These are phyloP conservation scores for Metroxylon sagu DNA, from an alignment of 176 grass and related monocot species.

Conservation along the genomic window DNA sequence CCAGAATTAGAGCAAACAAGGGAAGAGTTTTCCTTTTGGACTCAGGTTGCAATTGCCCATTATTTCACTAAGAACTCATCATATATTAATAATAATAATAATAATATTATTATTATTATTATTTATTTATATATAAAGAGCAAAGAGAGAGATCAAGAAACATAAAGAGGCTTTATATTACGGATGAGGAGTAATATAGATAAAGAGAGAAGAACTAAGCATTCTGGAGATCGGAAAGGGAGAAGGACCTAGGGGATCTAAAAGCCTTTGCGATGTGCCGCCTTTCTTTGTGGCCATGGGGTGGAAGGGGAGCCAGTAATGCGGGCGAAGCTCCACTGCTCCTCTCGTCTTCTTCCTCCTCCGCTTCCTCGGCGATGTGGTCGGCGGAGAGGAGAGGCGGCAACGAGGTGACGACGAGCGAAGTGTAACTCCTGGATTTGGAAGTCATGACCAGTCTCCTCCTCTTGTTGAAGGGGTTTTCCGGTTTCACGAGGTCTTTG, in stretches of 20 bases:
- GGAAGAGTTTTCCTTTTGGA: too few relatives aligned
- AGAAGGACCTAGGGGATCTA: slow-evolving; percentile 49
- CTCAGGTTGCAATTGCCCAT: too few relatives aligned
- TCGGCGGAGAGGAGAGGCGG: slow-evolving; percentile 40
- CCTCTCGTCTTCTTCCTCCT: slow-evolving; percentile 40
- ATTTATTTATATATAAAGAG: too few relatives aligned
- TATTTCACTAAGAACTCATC: too few relatives aligned
- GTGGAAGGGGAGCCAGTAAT: background rate
- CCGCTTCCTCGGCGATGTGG: slow-evolving; percentile 34
- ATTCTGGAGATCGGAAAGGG: slow-evolving; percentile 59
- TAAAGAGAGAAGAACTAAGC: background rate
- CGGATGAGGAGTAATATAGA: too few relatives aligned
- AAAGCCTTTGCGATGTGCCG: slow-evolving; percentile 24
- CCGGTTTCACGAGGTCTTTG: slow-evolving; percentile 70
- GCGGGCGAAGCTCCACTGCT: background rate
- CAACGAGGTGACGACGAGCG: slow-evolving; percentile 39
- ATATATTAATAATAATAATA: too few relatives aligned
- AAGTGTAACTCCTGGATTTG: slow-evolving; percentile 40
- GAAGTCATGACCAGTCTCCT: slow-evolving; percentile 43
- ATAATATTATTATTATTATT: too few relatives aligned
- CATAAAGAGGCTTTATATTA: too few relatives aligned
- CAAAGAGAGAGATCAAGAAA: too few relatives aligned
- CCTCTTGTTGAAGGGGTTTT: slow-evolving; percentile 89
- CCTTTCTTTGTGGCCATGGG: background rate
- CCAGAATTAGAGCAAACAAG: too few relatives aligned